phyloP scores from a whole-genome alignment of 2,329 filamentous ascomycete species.

The Sporothrix curviconia region DNA sequence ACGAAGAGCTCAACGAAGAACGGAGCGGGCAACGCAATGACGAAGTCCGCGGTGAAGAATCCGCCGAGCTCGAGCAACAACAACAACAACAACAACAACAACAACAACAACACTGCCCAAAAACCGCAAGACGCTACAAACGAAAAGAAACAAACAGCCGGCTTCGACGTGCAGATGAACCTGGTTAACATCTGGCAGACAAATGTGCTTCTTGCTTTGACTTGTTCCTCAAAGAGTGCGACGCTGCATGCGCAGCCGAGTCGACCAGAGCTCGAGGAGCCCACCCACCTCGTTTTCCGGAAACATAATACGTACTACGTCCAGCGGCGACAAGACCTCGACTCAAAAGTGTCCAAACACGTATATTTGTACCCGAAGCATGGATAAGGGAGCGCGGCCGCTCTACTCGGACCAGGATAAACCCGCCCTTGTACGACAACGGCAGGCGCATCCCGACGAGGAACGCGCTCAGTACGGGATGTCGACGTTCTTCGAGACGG shows the following conservation, averaged over 20 bases:
- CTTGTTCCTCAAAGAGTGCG: neutral
- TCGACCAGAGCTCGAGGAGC: slow-evolving; percentile 1
- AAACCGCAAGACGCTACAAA: neutral
- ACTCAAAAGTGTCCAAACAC: neutral
- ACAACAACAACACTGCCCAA: neutral
- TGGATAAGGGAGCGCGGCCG: neutral
- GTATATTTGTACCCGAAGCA: neutral
- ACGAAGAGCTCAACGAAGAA: neutral
- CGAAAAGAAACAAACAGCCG: neutral
- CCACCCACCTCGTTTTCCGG: neutral
- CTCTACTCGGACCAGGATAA: neutral
- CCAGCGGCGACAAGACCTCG: neutral
- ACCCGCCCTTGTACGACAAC: neutral
- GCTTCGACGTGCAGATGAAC: slow-evolving; percentile 1
- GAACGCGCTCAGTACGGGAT: neutral
- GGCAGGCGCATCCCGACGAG: neutral
- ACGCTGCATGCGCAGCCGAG: neutral
- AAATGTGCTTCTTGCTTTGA: neutral
- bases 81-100: neutral
- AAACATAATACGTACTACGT: neutral
- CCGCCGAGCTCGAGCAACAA: neutral
- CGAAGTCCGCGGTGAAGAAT: neutral
- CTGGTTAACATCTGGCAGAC: neutral
- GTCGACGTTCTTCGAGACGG: neutral
- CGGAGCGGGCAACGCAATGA: neutral